Evolutionary conservation across 2,329 filamentous ascomycete species (phyloP), one percentile per base, ranked within the genome.

Genomic region (Tolypocladium ophioglossoides): DNA sequence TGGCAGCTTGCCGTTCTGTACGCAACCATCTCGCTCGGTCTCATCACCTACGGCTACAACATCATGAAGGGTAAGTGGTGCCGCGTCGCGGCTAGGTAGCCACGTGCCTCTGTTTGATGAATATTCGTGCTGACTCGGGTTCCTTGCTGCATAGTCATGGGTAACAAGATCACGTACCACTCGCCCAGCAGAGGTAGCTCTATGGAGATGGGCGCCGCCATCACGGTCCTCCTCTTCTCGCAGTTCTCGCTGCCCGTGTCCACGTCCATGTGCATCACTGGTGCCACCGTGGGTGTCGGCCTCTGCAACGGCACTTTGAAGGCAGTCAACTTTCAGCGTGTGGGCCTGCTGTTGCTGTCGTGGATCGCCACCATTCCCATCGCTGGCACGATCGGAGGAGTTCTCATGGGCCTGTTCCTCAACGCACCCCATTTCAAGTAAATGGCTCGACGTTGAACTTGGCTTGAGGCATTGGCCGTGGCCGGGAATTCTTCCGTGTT

Each of bases 171-270:
- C 68, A 89, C 85, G 55, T 86, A 86, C 69, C 84, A 87, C 71
- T 78, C 75, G 24, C 76, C 76, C 32, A 73, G 68, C 61, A 70
- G 76, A 60, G 76, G 74, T 52, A 50, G 46, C 62, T 89, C 85
- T 51, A 91, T 91, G 86, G 87, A 91, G 67, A 80, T 91, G 79
- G 87, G 87, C 49, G 86, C 87, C 47, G 85, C 87, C 60, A 82
- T 91, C 61, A 90, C 87, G 11, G 82, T 90, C 56, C 79, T 90
- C 27, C 70, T 91, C 66, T 88, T 88, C 75, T 88, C 85, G 0
- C 86, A 89, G 66, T 88, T 78, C 75, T 81, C 79, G 1, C 83
- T 91, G 0, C 87, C 87, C 39, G 86, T 91, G 32, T 90, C 86
- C 0, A 91, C 85, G 2, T 84, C 83, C 20, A 86, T 86, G 86